Percentiles rank a stretch among this genome's conserved stretches.
phyloP scores from a whole-genome alignment of 129 eudicot species.

The sunflower (Helianthus annuus) region HanXRQr2.0-SUNRISE NC_035446.2:129286343-129286842 shows the following conservation, averaged over 20 bases:
- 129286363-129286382: conserved; percentile 82
- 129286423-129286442: not conserved
- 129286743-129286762: too few relatives aligned
- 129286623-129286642: not conserved
- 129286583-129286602: conserved; percentile 45
- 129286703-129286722: too few relatives aligned
- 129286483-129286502: conserved; percentile 44
- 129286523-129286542: conserved; percentile 68
- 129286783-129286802: too few relatives aligned
- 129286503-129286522: conserved; percentile 79
- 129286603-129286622: conserved; percentile 66
- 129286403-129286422: conserved; percentile 5
- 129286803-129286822: too few relatives aligned
- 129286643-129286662: too few relatives aligned
- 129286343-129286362: conserved; percentile 91
- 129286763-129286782: too few relatives aligned
- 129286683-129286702: too few relatives aligned
- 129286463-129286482: conserved; percentile 20
- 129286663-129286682: too few relatives aligned
- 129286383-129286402: conserved; percentile 88
- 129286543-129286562: conserved; percentile 71
- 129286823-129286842: too few relatives aligned
- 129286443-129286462: not conserved
- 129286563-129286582: conserved; percentile 61
- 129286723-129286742: too few relatives aligned